These are phyloP conservation scores for Datura wrightii DNA, from an alignment of 257 asterid genomes.

Conservation along the genomic window DNA sequence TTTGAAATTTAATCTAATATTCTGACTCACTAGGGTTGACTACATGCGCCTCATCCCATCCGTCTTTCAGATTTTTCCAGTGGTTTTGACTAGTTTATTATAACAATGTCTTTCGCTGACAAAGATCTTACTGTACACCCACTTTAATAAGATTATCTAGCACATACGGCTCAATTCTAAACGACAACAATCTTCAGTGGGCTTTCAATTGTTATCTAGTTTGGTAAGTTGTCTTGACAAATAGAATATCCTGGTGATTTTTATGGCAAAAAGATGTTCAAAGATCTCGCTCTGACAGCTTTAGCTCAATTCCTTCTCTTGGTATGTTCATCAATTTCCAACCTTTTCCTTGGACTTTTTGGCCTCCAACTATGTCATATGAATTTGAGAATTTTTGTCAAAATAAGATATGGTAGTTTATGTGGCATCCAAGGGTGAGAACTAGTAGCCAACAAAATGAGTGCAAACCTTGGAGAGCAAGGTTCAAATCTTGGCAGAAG, in stretches of 20 bases:
- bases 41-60: neutral
- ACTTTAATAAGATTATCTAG: conserved; percentile 9
- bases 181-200: neutral
- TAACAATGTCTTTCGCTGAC: neutral
- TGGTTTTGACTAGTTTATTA: conserved; percentile 1
- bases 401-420: neutral
- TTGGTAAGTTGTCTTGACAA: neutral
- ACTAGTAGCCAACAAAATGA: neutral
- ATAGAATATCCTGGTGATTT: conserved; percentile 9
- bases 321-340: neutral
- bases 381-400: conserved; percentile 17
- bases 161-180: neutral
- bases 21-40: neutral
- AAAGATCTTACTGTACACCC: conserved; percentile 25
- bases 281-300: neutral
- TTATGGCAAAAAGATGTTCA: conserved; percentile 9
- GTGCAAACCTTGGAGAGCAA: neutral
- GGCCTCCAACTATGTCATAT: conserved; percentile 9
- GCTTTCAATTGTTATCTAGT: conserved; percentile 6
- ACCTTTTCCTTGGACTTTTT: neutral
- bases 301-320: neutral
- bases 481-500: neutral
- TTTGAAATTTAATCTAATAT: neutral
- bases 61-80: neutral
- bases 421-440: neutral